A percentile compares a stretch with the other conserved stretches of the same genome.
Evolutionary conservation across 148 eudicot genomes (phyloP).

Genomic region (Fagopyrum esculentum): DNA sequence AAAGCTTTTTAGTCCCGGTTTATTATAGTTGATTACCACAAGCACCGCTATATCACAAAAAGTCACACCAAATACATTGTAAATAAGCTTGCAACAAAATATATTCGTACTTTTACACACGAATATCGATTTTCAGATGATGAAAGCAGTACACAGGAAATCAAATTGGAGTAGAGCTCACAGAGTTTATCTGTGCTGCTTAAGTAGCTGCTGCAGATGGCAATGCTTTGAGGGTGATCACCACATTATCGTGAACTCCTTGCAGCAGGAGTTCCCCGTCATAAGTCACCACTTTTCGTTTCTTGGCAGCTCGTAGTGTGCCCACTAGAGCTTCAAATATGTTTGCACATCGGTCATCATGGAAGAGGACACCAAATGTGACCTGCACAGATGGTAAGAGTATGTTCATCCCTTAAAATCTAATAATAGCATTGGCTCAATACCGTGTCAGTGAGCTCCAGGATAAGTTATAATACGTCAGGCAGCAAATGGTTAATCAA

Average conservation of each 20-base stretch:
- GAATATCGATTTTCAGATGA: background rate
- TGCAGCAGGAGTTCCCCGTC: conserved; percentile 91
- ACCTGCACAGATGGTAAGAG: conserved; percentile 38
- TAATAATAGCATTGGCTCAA: background rate
- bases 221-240: conserved; percentile 60
- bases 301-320: conserved; percentile 93
- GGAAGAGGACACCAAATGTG: conserved; percentile 86
- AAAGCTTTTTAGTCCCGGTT: background rate
- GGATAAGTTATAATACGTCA: background rate
- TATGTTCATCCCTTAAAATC: background rate
- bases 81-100: background rate
- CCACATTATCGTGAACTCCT: conserved; percentile 91
- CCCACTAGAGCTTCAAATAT: conserved; percentile 98
- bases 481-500: background rate
- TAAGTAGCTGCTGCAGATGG: conserved; percentile 18
- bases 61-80: background rate
- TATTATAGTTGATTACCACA: background rate
- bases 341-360: conserved; percentile 91
- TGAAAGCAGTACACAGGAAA: background rate
- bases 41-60: background rate
- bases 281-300: conserved; percentile 62
- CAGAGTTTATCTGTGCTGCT: background rate
- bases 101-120: background rate
- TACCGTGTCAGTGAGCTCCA: background rate
- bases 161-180: background rate